Evolutionary conservation across 2,329 filamentous ascomycete genomes (phyloP).

Genomic region (Juglanconis oblonga): DNA sequence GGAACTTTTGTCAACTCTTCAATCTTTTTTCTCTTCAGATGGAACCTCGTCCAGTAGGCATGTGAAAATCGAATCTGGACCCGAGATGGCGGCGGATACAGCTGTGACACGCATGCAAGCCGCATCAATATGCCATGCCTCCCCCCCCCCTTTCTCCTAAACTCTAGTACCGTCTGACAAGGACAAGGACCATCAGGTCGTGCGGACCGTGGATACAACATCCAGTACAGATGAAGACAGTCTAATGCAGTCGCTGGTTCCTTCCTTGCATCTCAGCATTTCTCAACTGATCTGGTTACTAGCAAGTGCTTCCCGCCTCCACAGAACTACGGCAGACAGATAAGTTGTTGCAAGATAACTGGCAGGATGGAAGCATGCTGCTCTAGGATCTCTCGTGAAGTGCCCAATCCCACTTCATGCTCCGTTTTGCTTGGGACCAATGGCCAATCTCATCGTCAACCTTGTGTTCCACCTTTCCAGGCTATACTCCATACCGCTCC

Average conservation of each 20-base stretch:
- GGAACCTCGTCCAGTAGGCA: background rate
- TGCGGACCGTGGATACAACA: background rate
- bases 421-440: background rate
- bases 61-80: no score
- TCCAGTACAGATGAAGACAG: background rate
- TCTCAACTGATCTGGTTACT: background rate
- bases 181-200: background rate
- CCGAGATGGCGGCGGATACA: no score
- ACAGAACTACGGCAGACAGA: slow-evolving; percentile 4
- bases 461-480: background rate
- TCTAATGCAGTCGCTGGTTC: background rate
- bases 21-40: background rate
- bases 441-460: background rate
- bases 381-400: background rate
- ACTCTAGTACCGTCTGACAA: background rate
- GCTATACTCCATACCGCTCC: no score
- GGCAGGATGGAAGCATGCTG: slow-evolving; percentile 1
- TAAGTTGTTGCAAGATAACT: slow-evolving; percentile 19
- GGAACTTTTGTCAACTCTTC: background rate
- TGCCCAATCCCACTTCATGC: background rate
- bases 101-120: background rate
- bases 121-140: no score
- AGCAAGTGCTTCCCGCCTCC: slow-evolving; percentile 1
- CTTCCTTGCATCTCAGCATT: background rate
- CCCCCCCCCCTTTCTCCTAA: background rate